These are phyloP conservation scores for Penicillium sumatraense DNA, from an alignment of 2,329 filamentous ascomycete species.

Conservation along the genomic window DNA sequence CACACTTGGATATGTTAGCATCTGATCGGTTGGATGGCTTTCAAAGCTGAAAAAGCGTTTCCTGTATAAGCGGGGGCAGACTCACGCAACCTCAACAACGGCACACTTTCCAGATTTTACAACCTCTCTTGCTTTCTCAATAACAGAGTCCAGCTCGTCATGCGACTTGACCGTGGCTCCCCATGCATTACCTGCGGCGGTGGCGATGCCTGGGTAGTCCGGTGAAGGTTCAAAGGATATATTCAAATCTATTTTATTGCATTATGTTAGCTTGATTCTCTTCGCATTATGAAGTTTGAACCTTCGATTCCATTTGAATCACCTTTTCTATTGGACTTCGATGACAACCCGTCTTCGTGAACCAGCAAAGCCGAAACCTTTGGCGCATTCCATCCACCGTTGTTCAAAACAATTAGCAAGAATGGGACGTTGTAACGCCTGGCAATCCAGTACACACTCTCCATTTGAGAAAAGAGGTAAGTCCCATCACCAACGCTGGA, in stretches of 20 bases:
- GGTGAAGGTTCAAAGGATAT: slow-evolving; percentile 66
- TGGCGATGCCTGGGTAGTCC: slow-evolving; percentile 68
- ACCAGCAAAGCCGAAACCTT: slow-evolving; percentile 62
- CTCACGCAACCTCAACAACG: slow-evolving; percentile 56
- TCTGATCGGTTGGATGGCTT: background rate
- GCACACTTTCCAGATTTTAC: slow-evolving; percentile 60
- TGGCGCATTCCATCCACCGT: slow-evolving; percentile 65
- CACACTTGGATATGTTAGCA: slow-evolving; percentile 7
- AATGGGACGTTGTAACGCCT: slow-evolving; percentile 67
- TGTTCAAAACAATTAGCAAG: slow-evolving; percentile 68
- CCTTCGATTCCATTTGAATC: background rate
- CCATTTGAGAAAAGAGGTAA: slow-evolving; percentile 67
- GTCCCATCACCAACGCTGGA: slow-evolving; percentile 64
- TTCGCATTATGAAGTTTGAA: too few relatives aligned
- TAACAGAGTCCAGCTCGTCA: slow-evolving; percentile 55
- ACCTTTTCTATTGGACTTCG: slow-evolving; percentile 54
- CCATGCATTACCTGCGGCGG: slow-evolving; percentile 58
- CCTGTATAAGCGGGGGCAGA: too few relatives aligned
- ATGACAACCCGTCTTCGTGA: slow-evolving; percentile 64
- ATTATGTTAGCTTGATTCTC: background rate
- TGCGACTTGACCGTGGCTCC: slow-evolving; percentile 60
- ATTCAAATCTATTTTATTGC: slow-evolving; percentile 58
- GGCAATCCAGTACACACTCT: slow-evolving; percentile 69
- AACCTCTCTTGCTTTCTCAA: slow-evolving; percentile 59
- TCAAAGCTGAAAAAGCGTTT: background rate